Percentiles rank a stretch among this genome's conserved stretches.
These are phyloP conservation scores for Tetradesmus lagerheimii DNA, from an alignment of 139 green algal genomes.

Conservation along the genomic window DNA sequence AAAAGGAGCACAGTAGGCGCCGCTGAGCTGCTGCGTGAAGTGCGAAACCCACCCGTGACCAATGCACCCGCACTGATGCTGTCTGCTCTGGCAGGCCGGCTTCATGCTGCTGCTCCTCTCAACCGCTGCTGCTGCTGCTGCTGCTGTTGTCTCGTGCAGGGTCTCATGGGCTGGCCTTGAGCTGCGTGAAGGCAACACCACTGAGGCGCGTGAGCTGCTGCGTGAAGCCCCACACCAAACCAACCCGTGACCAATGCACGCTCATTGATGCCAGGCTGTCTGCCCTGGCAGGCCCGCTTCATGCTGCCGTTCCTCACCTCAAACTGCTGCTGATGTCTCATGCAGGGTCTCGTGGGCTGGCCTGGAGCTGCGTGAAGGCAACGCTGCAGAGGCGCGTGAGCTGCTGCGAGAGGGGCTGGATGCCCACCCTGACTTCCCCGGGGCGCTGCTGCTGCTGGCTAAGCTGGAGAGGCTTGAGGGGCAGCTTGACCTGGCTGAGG, in stretches of 20 bases:
- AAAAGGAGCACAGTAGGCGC: too few relatives aligned
- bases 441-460: constrained; percentile 51
- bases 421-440: constrained; percentile 40
- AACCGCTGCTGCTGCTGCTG: not conserved
- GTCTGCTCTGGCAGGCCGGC: too few relatives aligned
- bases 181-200: constrained; percentile 49
- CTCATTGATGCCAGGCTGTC: too few relatives aligned
- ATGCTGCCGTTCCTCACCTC: too few relatives aligned
- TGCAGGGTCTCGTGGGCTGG: constrained; percentile 14
- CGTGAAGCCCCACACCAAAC: too few relatives aligned
- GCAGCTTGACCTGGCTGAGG: constrained; percentile 48
- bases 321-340: too few relatives aligned
- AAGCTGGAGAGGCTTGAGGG: constrained; percentile 12
- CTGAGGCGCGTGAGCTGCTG: constrained; percentile 46
- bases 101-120: too few relatives aligned
- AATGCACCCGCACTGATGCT: too few relatives aligned
- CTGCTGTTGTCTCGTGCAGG: not conserved
- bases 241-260: too few relatives aligned
- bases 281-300: too few relatives aligned
- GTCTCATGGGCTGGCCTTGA: constrained; percentile 49
- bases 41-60: too few relatives aligned
- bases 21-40: too few relatives aligned
- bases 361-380: constrained; percentile 55
- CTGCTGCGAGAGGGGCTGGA: constrained; percentile 57
- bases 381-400: constrained; percentile 42